phyloP scores from a whole-genome alignment of 495 filamentous ascomycete genomes.

The Aspergillus sclerotiicarbonarius region DNA sequence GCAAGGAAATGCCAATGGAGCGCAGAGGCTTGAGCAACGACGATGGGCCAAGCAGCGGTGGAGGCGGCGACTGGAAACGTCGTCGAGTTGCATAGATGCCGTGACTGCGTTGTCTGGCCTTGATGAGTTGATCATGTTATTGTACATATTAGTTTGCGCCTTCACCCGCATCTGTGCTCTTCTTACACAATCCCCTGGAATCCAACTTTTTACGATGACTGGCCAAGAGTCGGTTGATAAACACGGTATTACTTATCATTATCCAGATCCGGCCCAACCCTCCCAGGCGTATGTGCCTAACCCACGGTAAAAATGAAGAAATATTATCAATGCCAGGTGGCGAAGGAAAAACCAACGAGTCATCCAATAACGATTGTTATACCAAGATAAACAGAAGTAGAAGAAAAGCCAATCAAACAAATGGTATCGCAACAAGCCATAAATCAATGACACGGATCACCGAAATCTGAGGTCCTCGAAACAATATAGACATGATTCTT shows the following conservation, averaged over 20 bases:
- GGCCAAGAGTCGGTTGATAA: background rate
- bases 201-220: background rate
- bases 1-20: constrained; percentile 69
- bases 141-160: constrained; percentile 1
- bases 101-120: background rate
- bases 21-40: constrained; percentile 48
- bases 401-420: constrained; percentile 17
- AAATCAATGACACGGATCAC: constrained; percentile 12
- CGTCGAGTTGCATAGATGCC: constrained; percentile 29
- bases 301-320: background rate
- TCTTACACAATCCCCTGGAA: background rate
- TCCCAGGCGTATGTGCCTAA: background rate
- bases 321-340: constrained; percentile 5
- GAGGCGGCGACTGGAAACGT: constrained; percentile 27
- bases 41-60: constrained; percentile 20
- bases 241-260: constrained; percentile 20
- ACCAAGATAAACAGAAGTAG: constrained; percentile 12
- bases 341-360: constrained; percentile 1
- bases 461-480: constrained; percentile 13
- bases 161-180: background rate
- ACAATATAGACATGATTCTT: constrained; percentile 16
- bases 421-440: constrained; percentile 21
- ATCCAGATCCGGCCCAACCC: background rate
- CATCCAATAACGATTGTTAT: constrained; percentile 12
- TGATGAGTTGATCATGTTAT: background rate